Evolutionary conservation across 805 yeast genomes (phyloP), one percentile per base, ranked within the genome.

Genomic region (Priceomyces castillae): DNA sequence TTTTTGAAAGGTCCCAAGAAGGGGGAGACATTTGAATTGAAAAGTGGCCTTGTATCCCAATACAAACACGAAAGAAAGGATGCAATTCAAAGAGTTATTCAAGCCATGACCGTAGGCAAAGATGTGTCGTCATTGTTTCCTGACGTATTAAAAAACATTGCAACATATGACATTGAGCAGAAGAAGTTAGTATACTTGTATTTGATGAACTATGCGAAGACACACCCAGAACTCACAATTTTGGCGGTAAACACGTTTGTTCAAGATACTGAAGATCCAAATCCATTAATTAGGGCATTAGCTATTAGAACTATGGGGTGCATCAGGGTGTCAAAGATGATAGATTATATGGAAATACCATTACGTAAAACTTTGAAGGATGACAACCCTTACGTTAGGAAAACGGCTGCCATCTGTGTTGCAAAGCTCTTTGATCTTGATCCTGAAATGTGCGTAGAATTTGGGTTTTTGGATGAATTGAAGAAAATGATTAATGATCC

Each of bases 261-360:
- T 19, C 79, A 77, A 62, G 99, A 94, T 67, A 82, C 96, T 1
- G 96, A 88, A 60, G 98, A 94, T 62, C 95, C 97, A 39, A 94
- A 94, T 59, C 99, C 99, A 1, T 75, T 95, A 54, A 90, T 94
- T 19, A 77, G 98, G 43, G 96, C 98, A 1, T 78, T 94, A 67
- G 98, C 99, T 0, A 90, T 94, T 46, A 80, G 99, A 58, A 94
- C 99, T 10, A 94, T 94, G 99, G 98, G 99, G 0, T 92, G 97
- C 69, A 90, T 94, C 40, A 74, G 98, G 36, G 98, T 94, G 15
- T 95, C 87, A 58, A 90, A 86, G 64, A 90, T 94, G 82, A 87
- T 90, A 34, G 98, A 92, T 60, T 94, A 94, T 61, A 80, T 94
- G 82, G 94, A 89, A 50, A 82, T 84, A 16, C 99, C 99, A 0